These are phyloP conservation scores for Centrapalus pauciflorus DNA, from an alignment of 129 eudicot genomes.

Conservation along the genomic window DNA sequence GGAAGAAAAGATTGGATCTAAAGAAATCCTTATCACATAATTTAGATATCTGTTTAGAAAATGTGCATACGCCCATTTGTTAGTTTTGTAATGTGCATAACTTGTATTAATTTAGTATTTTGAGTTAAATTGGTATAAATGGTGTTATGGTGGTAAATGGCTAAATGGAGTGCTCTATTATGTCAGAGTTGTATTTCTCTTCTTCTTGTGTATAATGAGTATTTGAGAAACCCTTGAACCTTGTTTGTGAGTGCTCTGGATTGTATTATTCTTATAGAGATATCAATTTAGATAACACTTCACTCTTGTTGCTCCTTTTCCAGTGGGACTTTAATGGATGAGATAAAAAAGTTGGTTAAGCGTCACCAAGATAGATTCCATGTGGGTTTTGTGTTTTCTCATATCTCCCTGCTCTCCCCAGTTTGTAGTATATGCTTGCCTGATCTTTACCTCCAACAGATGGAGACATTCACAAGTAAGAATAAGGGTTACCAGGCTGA, in stretches of 20 bases:
- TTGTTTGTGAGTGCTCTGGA: background rate
- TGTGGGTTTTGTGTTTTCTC: conserved; percentile 25
- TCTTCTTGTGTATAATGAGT: background rate
- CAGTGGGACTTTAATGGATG: conserved; percentile 84
- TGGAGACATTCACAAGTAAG: conserved; percentile 55
- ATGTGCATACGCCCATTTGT: background rate
- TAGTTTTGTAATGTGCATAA: background rate
- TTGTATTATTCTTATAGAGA: background rate
- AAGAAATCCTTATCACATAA: background rate
- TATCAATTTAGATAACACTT: background rate
- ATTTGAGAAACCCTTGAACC: background rate
- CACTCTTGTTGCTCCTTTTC: background rate
- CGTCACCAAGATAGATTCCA: conserved; percentile 77
- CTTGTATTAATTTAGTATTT: background rate
- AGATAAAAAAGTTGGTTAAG: conserved; percentile 69
- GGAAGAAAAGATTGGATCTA: background rate
- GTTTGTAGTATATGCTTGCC: background rate
- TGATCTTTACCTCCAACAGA: conserved; percentile 46
- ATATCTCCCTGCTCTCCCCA: background rate
- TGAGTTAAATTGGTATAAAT: background rate
- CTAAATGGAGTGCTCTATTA: background rate
- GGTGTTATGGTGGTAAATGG: background rate
- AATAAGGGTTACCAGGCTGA: conserved; percentile 81
- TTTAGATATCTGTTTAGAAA: background rate
- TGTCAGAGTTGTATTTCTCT: background rate